Percentiles rank a stretch among this genome's conserved stretches.
Conservation (phyloP, 768 basidiomycete species). For the Postia placenta region DNA sequence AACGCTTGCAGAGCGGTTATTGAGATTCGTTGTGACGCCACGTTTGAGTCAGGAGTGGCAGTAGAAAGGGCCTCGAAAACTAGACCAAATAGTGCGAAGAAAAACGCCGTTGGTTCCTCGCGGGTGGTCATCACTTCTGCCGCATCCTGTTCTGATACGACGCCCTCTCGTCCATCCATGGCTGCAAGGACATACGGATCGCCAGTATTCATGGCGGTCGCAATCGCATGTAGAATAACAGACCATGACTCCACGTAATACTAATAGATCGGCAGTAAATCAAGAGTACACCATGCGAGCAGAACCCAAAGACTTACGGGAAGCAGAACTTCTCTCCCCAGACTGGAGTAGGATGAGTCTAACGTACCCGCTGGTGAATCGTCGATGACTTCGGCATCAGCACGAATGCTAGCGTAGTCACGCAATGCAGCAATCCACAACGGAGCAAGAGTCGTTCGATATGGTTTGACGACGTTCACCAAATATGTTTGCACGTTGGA, state of each 20-base stretch:
- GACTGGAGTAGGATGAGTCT: conserved; percentile 79
- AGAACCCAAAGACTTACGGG: conserved; percentile 61
- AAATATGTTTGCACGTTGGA: conserved; percentile 72
- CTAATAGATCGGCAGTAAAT: conserved; percentile 35
- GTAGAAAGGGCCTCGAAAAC: conserved; percentile 82
- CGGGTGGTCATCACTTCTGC: conserved; percentile 18
- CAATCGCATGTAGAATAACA: conserved; percentile 79
- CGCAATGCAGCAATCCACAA: conserved; percentile 87
- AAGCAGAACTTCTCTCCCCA: conserved; percentile 85
- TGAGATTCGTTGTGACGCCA: conserved; percentile 37
- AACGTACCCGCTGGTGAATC: conserved; percentile 69
- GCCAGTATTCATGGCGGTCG: conserved; percentile 64
- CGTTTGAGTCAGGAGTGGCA: conserved; percentile 53
- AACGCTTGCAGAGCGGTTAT: conserved; percentile 68
- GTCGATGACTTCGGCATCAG: conserved; percentile 82
- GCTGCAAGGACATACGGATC: conserved; percentile 70
- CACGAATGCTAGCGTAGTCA: conserved; percentile 88
- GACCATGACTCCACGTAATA: conserved; percentile 85
- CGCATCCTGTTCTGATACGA: background rate
- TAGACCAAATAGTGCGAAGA: conserved; percentile 89
- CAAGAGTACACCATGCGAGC: background rate
- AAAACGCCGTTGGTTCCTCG: conserved; percentile 71
- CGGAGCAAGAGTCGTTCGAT: conserved; percentile 64
- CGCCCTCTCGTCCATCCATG: conserved; percentile 69
- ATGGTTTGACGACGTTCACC: conserved; percentile 73